phyloP scores from a whole-genome alignment of 2,329 filamentous ascomycete genomes.

The Macroventuria anomochaeta region DNA sequence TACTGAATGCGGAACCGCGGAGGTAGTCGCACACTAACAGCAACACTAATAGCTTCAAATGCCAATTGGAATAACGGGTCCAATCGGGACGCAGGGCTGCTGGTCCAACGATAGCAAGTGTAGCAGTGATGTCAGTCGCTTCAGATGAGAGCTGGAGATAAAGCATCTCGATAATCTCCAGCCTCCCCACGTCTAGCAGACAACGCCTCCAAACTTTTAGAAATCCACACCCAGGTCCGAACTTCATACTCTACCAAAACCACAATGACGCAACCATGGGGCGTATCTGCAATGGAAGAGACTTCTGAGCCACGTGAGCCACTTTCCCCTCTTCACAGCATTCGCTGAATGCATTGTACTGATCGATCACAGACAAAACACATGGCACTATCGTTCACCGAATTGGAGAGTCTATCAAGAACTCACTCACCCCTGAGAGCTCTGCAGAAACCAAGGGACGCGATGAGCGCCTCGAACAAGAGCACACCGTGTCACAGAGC shows the following conservation, averaged over 20 bases:
- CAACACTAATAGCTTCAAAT: conserved; percentile 4
- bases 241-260: too few relatives aligned
- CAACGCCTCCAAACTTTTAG: too few relatives aligned
- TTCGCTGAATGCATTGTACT: too few relatives aligned
- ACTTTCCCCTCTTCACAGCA: rapidly evolving
- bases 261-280: conserved; percentile 12
- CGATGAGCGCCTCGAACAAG: conserved; percentile 3
- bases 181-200: background rate
- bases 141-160: too few relatives aligned
- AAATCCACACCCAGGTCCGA: too few relatives aligned
- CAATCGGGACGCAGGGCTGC: background rate
- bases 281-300: conserved; percentile 8
- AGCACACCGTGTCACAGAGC: conserved; percentile 4
- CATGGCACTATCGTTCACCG: conserved; percentile 6
- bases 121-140: conserved; percentile 7
- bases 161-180: background rate
- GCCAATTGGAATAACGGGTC: too few relatives aligned
- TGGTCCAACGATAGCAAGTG: background rate
- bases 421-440: conserved; percentile 5
- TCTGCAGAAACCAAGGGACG: background rate
- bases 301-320: conserved; percentile 1
- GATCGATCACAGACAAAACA: conserved; percentile 1
- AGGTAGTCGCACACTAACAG: background rate
- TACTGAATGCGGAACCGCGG: conserved; percentile 1
- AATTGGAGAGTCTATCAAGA: conserved; percentile 6